Evolutionary conservation across 2,329 filamentous ascomycete species (phyloP).

Genomic region (Apiospora saccharicola): DNA sequence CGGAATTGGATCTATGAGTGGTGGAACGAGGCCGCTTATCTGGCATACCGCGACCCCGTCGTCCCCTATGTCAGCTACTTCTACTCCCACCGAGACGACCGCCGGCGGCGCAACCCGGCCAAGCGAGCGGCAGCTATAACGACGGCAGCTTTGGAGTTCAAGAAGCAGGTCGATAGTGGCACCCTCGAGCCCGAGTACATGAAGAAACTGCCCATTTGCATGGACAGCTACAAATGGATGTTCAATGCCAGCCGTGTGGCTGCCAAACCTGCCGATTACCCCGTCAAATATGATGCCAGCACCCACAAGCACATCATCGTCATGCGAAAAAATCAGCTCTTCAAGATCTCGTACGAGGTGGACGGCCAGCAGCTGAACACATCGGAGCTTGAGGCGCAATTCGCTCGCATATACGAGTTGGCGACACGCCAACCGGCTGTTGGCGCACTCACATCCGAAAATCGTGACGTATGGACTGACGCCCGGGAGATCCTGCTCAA

Average conservation of each 20-base stretch:
- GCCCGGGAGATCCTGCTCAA: constrained; percentile 78
- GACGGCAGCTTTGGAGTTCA: constrained; percentile 88
- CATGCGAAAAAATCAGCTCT: constrained; percentile 96
- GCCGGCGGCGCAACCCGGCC: constrained; percentile 82
- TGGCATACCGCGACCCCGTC: constrained; percentile 92
- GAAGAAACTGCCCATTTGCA: constrained; percentile 96
- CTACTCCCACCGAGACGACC: constrained; percentile 96
- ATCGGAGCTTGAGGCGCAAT: constrained; percentile 88
- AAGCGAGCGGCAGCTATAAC: constrained; percentile 93
- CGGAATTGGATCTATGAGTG: constrained; percentile 98
- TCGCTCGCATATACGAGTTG: constrained; percentile 81
- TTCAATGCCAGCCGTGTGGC: constrained; percentile 93
- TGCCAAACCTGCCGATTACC: constrained; percentile 81
- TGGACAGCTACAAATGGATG: constrained; percentile 99
- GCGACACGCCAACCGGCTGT: constrained; percentile 77
- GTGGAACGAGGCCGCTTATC: constrained; percentile 97
- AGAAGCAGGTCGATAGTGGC: constrained; percentile 84
- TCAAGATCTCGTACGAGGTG: constrained; percentile 85
- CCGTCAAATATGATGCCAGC: constrained; percentile 77
- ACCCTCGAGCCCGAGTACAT: constrained; percentile 97
- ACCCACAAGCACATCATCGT: constrained; percentile 89
- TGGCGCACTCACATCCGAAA: constrained; percentile 87
- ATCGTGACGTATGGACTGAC: constrained; percentile 92
- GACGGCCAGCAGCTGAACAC: constrained; percentile 87
- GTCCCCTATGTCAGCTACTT: constrained; percentile 99